Conservation (phyloP, 768 basidiomycete species). For the Lactifluus pinguis region DNA sequence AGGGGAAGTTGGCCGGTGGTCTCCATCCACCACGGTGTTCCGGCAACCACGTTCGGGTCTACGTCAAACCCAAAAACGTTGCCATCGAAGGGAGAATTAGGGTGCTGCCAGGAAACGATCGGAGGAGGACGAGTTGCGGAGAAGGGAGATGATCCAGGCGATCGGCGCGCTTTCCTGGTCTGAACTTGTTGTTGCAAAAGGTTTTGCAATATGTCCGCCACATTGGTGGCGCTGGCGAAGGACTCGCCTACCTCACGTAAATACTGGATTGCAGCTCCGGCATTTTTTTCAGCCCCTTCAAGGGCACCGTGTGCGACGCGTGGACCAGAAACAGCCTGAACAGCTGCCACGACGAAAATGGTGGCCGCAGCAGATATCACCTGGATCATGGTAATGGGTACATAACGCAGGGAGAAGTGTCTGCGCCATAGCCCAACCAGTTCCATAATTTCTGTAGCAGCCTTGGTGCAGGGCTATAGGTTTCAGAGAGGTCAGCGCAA, state of each 20-base stretch:
- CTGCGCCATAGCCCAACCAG: conserved; percentile 14
- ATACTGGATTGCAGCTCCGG: conserved; percentile 8
- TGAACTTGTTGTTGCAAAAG: conserved; percentile 15
- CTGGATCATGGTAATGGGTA: conserved; percentile 20
- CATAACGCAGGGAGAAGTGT: conserved; percentile 14
- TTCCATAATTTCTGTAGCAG: conserved; percentile 19
- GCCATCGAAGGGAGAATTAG: neutral
- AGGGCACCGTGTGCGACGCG: conserved; percentile 12
- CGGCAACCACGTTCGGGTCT: neutral
- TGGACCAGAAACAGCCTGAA: conserved; percentile 18
- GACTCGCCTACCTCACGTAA: conserved; percentile 17
- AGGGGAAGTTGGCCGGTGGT: neutral
- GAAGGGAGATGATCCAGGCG: conserved; percentile 3
- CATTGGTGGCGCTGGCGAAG: conserved; percentile 12
- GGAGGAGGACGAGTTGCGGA: neutral
- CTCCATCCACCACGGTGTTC: neutral
- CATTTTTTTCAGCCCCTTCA: conserved; percentile 5
- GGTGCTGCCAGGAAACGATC: neutral
- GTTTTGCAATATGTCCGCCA: conserved; percentile 17
- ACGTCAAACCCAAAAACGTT: neutral
- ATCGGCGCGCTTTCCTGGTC: conserved; percentile 15
- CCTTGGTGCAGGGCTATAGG: conserved; percentile 14
- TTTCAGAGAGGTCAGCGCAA: neutral
- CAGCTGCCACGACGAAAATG: conserved; percentile 20
- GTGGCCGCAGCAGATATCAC: conserved; percentile 20